A percentile compares a stretch with the other conserved stretches of the same genome.
phyloP scores from a whole-genome alignment of 345 rosid species.

The Boechera divaricarpa region DNA sequence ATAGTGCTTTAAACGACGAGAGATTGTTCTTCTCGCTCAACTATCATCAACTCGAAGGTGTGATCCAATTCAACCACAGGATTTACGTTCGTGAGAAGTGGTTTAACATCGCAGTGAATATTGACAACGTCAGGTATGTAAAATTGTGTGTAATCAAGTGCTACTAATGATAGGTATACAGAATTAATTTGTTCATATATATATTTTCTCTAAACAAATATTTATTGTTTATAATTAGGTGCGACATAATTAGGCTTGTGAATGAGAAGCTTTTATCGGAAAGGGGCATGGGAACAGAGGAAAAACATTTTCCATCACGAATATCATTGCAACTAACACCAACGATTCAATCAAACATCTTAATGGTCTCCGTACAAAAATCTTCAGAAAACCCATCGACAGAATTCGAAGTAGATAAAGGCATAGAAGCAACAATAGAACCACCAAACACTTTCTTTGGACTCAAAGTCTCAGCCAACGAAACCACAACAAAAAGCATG shows the following conservation, averaged over 20 bases:
- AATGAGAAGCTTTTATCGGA: conserved; percentile 63
- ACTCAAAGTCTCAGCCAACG: conserved; percentile 63
- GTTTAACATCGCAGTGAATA: conserved; percentile 64
- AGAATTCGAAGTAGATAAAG: conserved; percentile 57
- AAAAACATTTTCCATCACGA: conserved; percentile 87
- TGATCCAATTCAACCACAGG: conserved; percentile 72
- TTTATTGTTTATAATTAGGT: conserved; percentile 47
- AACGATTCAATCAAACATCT: conserved; percentile 61
- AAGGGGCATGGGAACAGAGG: conserved; percentile 68
- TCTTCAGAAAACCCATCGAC: conserved; percentile 69
- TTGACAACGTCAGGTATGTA: conserved; percentile 77
- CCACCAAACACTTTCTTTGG: conserved; percentile 73
- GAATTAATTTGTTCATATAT: background rate
- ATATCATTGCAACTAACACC: conserved; percentile 77
- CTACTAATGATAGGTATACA: background rate
- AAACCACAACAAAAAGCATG: conserved; percentile 62
- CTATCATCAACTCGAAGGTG: conserved; percentile 90
- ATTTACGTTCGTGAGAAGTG: conserved; percentile 61
- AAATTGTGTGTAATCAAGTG: background rate
- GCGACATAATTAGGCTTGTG: conserved; percentile 62
- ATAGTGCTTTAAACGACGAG: conserved; percentile 58
- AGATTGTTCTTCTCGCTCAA: conserved; percentile 73
- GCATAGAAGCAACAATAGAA: conserved; percentile 65
- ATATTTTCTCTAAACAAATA: background rate
- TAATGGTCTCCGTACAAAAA: conserved; percentile 76